phyloP scores from a whole-genome alignment of 2,329 filamentous ascomycete species.

The Rugonectria rugulosa region DNA sequence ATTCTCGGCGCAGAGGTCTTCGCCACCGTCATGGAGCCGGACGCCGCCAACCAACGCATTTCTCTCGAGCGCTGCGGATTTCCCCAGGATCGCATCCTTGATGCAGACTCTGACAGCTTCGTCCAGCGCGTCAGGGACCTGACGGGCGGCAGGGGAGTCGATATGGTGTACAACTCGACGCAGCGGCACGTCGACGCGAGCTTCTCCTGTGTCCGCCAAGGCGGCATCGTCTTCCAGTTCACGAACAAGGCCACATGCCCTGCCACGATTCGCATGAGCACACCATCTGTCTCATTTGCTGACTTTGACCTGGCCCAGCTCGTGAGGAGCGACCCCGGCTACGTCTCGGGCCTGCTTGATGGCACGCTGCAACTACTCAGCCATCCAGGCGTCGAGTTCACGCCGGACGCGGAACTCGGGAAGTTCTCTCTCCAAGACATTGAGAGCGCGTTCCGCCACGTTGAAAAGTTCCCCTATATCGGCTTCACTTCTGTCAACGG shows the following conservation, averaged over 20 bases:
- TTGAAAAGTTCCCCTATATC: conserved; percentile 38
- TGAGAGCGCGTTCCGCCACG: conserved; percentile 35
- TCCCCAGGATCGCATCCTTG: conserved; percentile 47
- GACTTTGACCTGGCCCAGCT: conserved; percentile 45
- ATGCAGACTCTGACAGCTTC: conserved; percentile 45
- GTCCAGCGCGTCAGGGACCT: conserved; percentile 41
- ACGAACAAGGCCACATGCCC: conserved; percentile 32
- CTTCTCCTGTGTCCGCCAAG: conserved; percentile 43
- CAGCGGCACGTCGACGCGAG: conserved; percentile 43
- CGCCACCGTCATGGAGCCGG: conserved; percentile 47
- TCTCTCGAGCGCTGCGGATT: conserved; percentile 48
- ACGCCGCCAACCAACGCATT: conserved; percentile 44
- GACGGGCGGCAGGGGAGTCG: conserved; percentile 46
- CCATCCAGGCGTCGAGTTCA: background rate
- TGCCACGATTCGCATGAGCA: conserved; percentile 15
- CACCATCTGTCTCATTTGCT: conserved; percentile 39
- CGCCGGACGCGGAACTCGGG: conserved; percentile 9
- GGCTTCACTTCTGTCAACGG: conserved; percentile 33
- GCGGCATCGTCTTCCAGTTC: conserved; percentile 45
- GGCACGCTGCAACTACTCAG: conserved; percentile 5
- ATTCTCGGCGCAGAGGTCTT: conserved; percentile 50
- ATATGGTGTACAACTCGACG: conserved; percentile 57
- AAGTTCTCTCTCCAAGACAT: conserved; percentile 31
- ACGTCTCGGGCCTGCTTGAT: conserved; percentile 42
- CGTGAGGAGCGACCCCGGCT: conserved; percentile 42